Evolutionary conservation across 805 yeast species (phyloP).

Genomic region (Candida argentea): DNA sequence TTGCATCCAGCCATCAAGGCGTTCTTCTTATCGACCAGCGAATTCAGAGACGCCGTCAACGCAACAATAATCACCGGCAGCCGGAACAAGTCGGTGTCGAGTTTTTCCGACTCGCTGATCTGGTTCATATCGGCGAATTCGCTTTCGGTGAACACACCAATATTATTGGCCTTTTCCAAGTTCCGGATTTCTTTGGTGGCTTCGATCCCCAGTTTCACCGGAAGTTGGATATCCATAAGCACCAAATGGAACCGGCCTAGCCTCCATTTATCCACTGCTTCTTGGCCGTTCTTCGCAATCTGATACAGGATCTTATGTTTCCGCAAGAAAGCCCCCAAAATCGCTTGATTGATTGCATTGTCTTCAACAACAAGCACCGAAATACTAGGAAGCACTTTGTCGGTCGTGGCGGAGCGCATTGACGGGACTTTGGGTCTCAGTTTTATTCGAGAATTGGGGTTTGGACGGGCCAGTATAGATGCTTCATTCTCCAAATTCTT

Average conservation of each 20-base stretch:
- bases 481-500: slow-evolving; percentile 2
- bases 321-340: slow-evolving; percentile 78
- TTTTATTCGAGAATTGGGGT: not conserved
- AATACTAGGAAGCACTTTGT: slow-evolving; percentile 75
- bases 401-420: slow-evolving; percentile 16
- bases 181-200: slow-evolving; percentile 88
- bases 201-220: slow-evolving; percentile 91
- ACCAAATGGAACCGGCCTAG: slow-evolving; percentile 91
- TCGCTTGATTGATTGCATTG: slow-evolving; percentile 86
- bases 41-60: slow-evolving; percentile 76
- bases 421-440: not conserved
- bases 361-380: slow-evolving; percentile 93
- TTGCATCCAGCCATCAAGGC: slow-evolving; percentile 97
- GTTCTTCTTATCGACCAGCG: slow-evolving; percentile 74
- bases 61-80: slow-evolving; percentile 98
- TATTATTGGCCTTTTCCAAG: slow-evolving; percentile 67
- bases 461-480: slow-evolving; percentile 3
- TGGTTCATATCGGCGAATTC: slow-evolving; percentile 18
- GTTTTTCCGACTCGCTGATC: slow-evolving; percentile 33
- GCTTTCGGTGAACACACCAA: slow-evolving; percentile 53
- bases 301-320: slow-evolving; percentile 77
- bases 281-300: slow-evolving; percentile 88
- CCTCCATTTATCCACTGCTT: slow-evolving; percentile 91
- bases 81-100: slow-evolving; percentile 57
- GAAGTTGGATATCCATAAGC: slow-evolving; percentile 94